phyloP scores from a whole-genome alignment of 2,329 filamentous ascomycete species.

The Xylariaceae sp. region DNA sequence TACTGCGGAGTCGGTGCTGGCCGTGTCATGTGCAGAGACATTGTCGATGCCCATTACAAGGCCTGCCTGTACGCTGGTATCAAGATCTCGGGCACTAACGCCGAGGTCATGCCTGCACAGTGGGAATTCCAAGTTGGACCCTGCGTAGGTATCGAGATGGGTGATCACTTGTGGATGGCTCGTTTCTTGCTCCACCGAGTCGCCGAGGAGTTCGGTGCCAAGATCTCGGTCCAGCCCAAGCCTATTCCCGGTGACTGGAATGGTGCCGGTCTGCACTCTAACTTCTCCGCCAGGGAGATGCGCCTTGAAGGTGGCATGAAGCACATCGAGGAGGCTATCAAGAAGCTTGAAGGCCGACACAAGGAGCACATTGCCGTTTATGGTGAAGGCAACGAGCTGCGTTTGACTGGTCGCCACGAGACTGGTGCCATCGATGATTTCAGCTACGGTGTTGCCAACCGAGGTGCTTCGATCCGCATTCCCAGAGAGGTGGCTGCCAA shows the following conservation, averaged over 20 bases:
- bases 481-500: conserved; percentile 79
- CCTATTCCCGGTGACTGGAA: conserved; percentile 96
- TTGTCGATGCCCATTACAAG: conserved; percentile 93
- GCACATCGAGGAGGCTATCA: conserved; percentile 80
- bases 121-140: conserved; percentile 98
- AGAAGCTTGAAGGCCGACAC: conserved; percentile 77
- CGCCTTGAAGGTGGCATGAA: conserved; percentile 92
- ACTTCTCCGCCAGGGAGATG: conserved; percentile 89
- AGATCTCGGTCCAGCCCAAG: conserved; percentile 94
- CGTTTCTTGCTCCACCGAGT: conserved; percentile 87
- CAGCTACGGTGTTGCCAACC: conserved; percentile 91
- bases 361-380: conserved; percentile 87
- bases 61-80: conserved; percentile 78
- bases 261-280: conserved; percentile 75
- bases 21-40: conserved; percentile 96
- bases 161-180: conserved; percentile 94
- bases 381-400: conserved; percentile 91
- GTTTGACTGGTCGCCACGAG: conserved; percentile 91
- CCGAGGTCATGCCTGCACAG: conserved; percentile 96
- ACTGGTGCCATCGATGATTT: conserved; percentile 92
- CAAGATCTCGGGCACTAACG: conserved; percentile 97
- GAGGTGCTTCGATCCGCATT: conserved; percentile 90
- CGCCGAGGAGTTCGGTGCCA: conserved; percentile 92
- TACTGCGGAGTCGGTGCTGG: conserved; percentile 97
- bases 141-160: conserved; percentile 82